phyloP scores from a whole-genome alignment of 192 early-diverging fungal genomes.

The Coemansia sp. region DNA sequence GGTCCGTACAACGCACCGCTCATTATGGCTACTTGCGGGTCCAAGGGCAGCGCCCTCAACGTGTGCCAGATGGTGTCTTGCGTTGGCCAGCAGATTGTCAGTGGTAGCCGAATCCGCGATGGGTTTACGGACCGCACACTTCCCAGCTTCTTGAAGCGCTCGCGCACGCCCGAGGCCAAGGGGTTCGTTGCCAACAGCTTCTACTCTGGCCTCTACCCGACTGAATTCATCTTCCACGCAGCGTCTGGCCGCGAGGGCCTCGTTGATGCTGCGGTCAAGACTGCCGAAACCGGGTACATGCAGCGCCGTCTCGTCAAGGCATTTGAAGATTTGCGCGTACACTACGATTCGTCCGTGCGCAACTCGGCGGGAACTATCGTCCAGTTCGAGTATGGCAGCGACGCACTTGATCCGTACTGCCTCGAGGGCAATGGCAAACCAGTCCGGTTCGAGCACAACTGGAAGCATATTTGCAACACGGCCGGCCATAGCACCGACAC shows the following conservation, averaged over 20 bases:
- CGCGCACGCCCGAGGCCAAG: slow-evolving; percentile 87
- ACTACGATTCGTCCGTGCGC: slow-evolving; percentile 94
- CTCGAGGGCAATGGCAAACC: slow-evolving; percentile 88
- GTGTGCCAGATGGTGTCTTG: slow-evolving; percentile 99
- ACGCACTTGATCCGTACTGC: slow-evolving; percentile 88
- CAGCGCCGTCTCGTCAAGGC: slow-evolving; percentile 95
- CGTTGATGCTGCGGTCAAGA: slow-evolving; percentile 99
- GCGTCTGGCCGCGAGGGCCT: slow-evolving; percentile 99
- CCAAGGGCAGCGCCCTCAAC: slow-evolving; percentile 97
- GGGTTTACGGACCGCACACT: slow-evolving; percentile 96
- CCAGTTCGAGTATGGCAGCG: slow-evolving; percentile 95
- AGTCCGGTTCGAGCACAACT: slow-evolving; percentile 81
- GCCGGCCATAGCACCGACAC: neutral
- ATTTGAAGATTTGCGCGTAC: slow-evolving; percentile 89
- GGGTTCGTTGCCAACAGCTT: slow-evolving; percentile 98
- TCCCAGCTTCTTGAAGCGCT: slow-evolving; percentile 94
- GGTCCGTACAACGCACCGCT: slow-evolving; percentile 93
- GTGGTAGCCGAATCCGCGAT: slow-evolving; percentile 89
- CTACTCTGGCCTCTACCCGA: slow-evolving; percentile 89
- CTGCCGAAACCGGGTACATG: slow-evolving; percentile 99
- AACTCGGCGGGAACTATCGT: slow-evolving; percentile 86
- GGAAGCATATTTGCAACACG: slow-evolving; percentile 56
- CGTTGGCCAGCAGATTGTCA: slow-evolving; percentile 99
- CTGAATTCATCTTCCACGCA: slow-evolving; percentile 99
- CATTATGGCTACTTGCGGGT: slow-evolving; percentile 99